These are phyloP conservation scores for Aphanocladium album DNA, from an alignment of 2,329 filamentous ascomycete species.

Conservation along the genomic window DNA sequence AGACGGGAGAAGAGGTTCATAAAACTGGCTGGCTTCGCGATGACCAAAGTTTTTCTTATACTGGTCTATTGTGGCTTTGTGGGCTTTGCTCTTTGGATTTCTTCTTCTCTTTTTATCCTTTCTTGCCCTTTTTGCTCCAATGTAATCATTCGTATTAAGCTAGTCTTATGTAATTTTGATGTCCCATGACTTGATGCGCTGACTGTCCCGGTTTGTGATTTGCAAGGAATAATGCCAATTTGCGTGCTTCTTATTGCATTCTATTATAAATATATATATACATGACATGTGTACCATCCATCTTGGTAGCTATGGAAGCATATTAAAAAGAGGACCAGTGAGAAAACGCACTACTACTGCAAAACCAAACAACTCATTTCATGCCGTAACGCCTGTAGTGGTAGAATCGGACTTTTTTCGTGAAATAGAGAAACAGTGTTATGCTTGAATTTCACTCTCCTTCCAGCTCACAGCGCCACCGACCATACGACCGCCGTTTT, in stretches of 20 bases:
- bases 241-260: too few species aligned
- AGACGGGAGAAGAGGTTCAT: too few species aligned
- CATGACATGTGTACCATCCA: neutral
- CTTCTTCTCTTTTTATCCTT: neutral
- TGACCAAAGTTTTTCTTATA: too few species aligned
- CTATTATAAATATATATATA: neutral
- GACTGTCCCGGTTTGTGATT: too few species aligned
- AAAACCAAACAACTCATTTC: neutral
- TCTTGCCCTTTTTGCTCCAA: neutral
- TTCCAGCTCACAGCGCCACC: conserved; percentile 55
- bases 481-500: conserved; percentile 64
- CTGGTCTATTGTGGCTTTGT: neutral
- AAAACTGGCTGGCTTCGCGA: too few species aligned
- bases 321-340: neutral
- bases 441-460: conserved; percentile 64
- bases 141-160: conserved; percentile 3
- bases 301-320: neutral
- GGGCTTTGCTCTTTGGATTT: neutral
- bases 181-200: neutral
- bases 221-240: too few species aligned
- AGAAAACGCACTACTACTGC: neutral
- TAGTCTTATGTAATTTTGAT: conserved; percentile 3
- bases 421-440: conserved; percentile 15
- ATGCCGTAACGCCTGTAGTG: neutral
- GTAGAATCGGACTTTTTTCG: neutral